These are phyloP conservation scores for Leccinum boreale DNA, from an alignment of 768 basidiomycete species.

Conservation along the genomic window DNA sequence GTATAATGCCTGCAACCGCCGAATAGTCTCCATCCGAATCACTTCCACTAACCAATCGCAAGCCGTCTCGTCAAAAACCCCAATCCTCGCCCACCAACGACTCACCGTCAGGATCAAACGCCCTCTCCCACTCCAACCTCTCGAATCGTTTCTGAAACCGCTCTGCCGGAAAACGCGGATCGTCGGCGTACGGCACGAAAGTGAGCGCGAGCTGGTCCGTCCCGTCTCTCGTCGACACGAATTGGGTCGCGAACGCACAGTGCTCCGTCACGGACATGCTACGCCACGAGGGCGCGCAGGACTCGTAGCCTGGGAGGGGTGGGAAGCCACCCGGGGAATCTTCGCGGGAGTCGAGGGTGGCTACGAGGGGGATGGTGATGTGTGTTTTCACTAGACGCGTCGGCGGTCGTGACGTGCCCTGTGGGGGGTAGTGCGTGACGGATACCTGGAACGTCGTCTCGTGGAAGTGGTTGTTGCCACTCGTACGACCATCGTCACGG, in stretches of 20 bases:
- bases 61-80: no score
- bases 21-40: conserved; percentile 44
- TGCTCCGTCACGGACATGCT: conserved; percentile 22
- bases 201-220: background rate
- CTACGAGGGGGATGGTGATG: conserved; percentile 7
- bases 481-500: background rate
- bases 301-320: conserved; percentile 38
- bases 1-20: conserved; percentile 34
- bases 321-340: background rate
- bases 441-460: background rate
- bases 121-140: conserved; percentile 34
- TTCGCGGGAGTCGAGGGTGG: conserved; percentile 7
- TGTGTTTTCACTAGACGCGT: background rate
- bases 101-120: conserved; percentile 49
- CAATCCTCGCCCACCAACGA: no score
- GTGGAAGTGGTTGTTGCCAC: background rate
- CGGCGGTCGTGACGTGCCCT: background rate
- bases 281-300: conserved; percentile 42
- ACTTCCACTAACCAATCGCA: conserved; percentile 39
- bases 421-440: background rate
- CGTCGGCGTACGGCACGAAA: conserved; percentile 46
- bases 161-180: conserved; percentile 33
- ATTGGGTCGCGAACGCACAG: no score
- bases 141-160: conserved; percentile 14
- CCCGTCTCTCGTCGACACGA: background rate